Evolutionary conservation across 2,329 filamentous ascomycete species (phyloP).

Genomic region (Phyllosticta paracitricarpa): DNA sequence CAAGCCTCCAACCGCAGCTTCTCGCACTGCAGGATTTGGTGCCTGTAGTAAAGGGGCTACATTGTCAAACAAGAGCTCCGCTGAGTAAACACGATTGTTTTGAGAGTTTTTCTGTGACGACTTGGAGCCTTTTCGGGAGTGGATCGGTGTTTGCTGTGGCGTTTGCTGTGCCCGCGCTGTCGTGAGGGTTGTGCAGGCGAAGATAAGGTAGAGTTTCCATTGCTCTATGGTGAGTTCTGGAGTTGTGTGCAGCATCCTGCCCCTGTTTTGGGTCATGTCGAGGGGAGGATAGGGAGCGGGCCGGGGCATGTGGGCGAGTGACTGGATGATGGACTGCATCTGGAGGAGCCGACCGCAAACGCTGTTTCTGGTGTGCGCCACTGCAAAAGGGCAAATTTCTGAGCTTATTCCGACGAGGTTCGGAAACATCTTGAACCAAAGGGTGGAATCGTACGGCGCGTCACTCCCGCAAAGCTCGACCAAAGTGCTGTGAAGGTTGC

Average conservation of each 20-base stretch:
- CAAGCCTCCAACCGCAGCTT: conserved; percentile 82
- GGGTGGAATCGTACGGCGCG: conserved; percentile 81
- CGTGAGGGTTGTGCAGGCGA: conserved; percentile 89
- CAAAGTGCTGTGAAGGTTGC: conserved; percentile 72
- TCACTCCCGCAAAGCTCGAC: conserved; percentile 95
- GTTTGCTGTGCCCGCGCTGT: conserved; percentile 62
- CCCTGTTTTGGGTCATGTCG: conserved; percentile 50
- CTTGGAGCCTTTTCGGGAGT: conserved; percentile 72
- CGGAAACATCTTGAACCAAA: conserved; percentile 98
- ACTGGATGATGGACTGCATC: conserved; percentile 78
- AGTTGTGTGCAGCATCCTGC: conserved; percentile 53
- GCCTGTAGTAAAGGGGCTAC: conserved; percentile 80
- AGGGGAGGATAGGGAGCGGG: conserved; percentile 45
- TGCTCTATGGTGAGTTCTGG: conserved; percentile 89
- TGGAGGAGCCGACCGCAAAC: conserved; percentile 87
- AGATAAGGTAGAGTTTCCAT: conserved; percentile 95
- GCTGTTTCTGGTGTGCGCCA: conserved; percentile 81
- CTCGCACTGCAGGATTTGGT: conserved; percentile 69
- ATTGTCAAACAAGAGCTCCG: conserved; percentile 79
- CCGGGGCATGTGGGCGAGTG: conserved; percentile 59
- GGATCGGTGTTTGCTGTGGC: conserved; percentile 52
- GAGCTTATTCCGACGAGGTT: conserved; percentile 87
- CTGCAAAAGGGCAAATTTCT: conserved; percentile 82
- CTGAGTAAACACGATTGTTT: conserved; percentile 75
- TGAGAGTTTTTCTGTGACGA: conserved; percentile 46